Base-by-base conservation (phyloP, 306 rosid genomes). In the Trifolium repens region DNA sequence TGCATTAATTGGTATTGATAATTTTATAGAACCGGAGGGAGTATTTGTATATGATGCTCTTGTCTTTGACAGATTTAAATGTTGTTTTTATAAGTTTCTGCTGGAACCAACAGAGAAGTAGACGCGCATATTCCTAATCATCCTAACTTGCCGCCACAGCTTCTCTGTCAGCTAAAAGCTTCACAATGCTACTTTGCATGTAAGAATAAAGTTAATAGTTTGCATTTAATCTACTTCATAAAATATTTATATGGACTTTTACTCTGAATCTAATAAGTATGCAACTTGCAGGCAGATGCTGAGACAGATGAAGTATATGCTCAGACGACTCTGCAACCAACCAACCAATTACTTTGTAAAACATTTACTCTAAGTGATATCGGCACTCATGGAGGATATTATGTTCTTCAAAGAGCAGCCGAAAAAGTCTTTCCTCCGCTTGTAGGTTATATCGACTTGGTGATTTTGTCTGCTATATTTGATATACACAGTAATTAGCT, bases 91-190 rank as follows among this genome's bases (percentile, higher is more conserved):
- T 87, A 90, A 91, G 92, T 88, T 81, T 89, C 92, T 73, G 96
- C 91, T 47, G 86, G 90, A 58, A 86, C 92, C 77, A 86, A 86
- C 81, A 84, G 89, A 87, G 92, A 84, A 84, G 88, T 86, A 70
- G 89, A 90, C 81, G 91, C 84, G 34, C 90, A 88, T 79, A 83
- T 90, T 76, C 91, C 92, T 37, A 90, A 87, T 74, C 87, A 90
- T 78, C 94, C 94, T 35, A 90, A 80, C 85, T 74, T 90, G 81
- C 86, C 91, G 5, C 89, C 94, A 7, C 91, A 87, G 40, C 82
- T 89, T 59, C 81, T 89, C 19, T 89, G 89, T 72, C 94, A 35
- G 39, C 39, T 35, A 35, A 35, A 35, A 89, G 73, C 94, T 10
- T 2, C 49, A 43, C 49, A 11, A 10, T 43, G 49, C 4, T 12